phyloP scores from a whole-genome alignment of 768 basidiomycete species.

The Russula vinacea region DNA sequence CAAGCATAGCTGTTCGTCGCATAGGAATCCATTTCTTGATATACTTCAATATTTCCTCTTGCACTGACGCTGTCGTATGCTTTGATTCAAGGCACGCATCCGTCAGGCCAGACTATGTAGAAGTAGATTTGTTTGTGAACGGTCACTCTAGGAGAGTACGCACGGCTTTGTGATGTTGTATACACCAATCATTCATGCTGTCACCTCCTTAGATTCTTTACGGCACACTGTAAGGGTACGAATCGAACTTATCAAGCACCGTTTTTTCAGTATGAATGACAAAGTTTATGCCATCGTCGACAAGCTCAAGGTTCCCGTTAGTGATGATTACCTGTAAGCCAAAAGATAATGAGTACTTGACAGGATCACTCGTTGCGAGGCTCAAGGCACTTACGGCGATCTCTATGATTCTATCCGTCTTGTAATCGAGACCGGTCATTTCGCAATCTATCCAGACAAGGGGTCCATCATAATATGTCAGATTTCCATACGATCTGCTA shows the following conservation, averaged over 20 bases:
- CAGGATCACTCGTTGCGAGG: not conserved
- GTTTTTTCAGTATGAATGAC: constrained; percentile 71
- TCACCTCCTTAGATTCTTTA: constrained; percentile 5
- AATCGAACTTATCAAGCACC: constrained; percentile 60
- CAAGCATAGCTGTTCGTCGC: constrained; percentile 60
- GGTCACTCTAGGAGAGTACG: constrained; percentile 28
- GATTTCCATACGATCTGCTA: not conserved
- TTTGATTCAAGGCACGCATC: constrained; percentile 72
- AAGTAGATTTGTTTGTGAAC: constrained; percentile 1
- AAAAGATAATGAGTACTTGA: not conserved
- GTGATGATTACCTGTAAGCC: constrained; percentile 75
- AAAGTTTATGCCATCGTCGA: constrained; percentile 78
- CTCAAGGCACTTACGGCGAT: constrained; percentile 55
- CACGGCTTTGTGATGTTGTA: constrained; percentile 72
- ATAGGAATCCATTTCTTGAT: constrained; percentile 83
- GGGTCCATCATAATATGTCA: constrained; percentile 52
- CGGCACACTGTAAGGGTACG: not conserved
- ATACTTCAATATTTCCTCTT: constrained; percentile 62
- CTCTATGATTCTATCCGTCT: constrained; percentile 71
- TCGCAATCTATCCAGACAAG: constrained; percentile 86
- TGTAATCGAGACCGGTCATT: constrained; percentile 74
- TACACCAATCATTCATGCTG: constrained; percentile 91
- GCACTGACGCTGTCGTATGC: constrained; percentile 57
- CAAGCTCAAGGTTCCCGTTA: constrained; percentile 72
- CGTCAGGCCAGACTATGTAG: constrained; percentile 72